Conservation (phyloP, 1,284 basidiomycete species). For the Marasmius tenuissimus region DNA sequence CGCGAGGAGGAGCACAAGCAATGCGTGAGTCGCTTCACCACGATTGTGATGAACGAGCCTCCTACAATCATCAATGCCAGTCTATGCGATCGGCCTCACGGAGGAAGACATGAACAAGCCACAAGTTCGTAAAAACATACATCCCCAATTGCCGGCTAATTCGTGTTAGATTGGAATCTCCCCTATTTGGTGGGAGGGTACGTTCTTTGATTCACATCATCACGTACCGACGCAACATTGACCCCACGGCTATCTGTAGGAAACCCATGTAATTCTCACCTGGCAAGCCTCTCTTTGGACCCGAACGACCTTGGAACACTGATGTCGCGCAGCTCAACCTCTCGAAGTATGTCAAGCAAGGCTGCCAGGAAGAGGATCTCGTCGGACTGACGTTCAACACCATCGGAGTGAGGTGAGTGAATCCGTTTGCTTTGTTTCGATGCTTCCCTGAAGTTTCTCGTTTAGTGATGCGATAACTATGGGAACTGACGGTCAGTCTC, state of each 20-base stretch:
- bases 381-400: slow-evolving; percentile 81
- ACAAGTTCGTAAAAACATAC: slow-evolving; percentile 47
- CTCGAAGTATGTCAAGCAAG: slow-evolving; percentile 72
- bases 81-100: slow-evolving; percentile 75
- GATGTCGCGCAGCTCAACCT: slow-evolving; percentile 60
- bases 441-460: neutral
- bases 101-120: slow-evolving; percentile 82
- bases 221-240: neutral
- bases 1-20: slow-evolving; percentile 75
- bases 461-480: slow-evolving; percentile 79
- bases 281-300: slow-evolving; percentile 42
- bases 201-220: slow-evolving; percentile 16
- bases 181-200: slow-evolving; percentile 87
- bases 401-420: slow-evolving; percentile 68
- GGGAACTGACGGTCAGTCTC: slow-evolving; percentile 70
- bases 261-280: slow-evolving; percentile 81
- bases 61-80: slow-evolving; percentile 33
- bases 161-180: slow-evolving; percentile 72
- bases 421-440: neutral
- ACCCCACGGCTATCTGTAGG: slow-evolving; percentile 36
- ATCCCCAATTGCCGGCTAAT: neutral
- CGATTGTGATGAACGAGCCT: neutral
- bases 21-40: slow-evolving; percentile 58
- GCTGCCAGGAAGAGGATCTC: slow-evolving; percentile 73
- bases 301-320: neutral